Conservation (phyloP, 2,329 filamentous ascomycete genomes). For the Cercospora zeina region DNA sequence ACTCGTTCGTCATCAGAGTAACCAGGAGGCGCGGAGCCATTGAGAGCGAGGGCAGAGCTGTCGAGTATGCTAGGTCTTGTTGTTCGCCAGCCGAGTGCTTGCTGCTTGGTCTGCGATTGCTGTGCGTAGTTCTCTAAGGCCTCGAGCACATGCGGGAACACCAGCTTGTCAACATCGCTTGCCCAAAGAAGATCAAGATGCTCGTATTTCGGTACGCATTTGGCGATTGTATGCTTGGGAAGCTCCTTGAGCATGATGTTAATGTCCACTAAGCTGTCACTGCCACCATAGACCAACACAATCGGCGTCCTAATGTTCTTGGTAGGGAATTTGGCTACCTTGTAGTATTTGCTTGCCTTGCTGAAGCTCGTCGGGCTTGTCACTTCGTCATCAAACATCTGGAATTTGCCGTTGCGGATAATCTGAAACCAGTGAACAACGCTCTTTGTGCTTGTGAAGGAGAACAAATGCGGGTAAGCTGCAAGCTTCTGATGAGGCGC, state of each 20-base stretch:
- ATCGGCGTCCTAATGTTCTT: constrained; percentile 96
- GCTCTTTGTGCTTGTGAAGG: constrained; percentile 92
- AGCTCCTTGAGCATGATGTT: constrained; percentile 87
- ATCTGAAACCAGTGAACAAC: constrained; percentile 99
- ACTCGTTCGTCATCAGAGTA: constrained; percentile 36
- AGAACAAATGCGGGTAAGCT: constrained; percentile 93
- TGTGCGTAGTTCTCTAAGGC: constrained; percentile 69
- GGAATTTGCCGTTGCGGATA: constrained; percentile 91
- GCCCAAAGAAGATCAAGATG: constrained; percentile 98
- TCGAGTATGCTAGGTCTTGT: constrained; percentile 32
- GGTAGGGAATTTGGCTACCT: constrained; percentile 93
- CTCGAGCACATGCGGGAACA: constrained; percentile 89
- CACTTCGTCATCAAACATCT: constrained; percentile 97
- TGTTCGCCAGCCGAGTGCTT: constrained; percentile 28
- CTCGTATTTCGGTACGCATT: constrained; percentile 87
- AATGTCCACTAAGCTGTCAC: constrained; percentile 92
- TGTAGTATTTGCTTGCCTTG: constrained; percentile 80
- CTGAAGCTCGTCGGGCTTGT: constrained; percentile 72
- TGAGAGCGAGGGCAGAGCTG: constrained; percentile 20
- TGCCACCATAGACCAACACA: constrained; percentile 88
- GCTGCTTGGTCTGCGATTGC: constrained; percentile 31
- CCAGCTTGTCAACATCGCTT: constrained; percentile 74
- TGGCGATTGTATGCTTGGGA: constrained; percentile 79
- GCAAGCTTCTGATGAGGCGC: constrained; percentile 84
- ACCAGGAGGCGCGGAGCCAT: constrained; percentile 33